Base-by-base conservation (phyloP, 441 rosid species). In the Syzygium syzygioides region DNA sequence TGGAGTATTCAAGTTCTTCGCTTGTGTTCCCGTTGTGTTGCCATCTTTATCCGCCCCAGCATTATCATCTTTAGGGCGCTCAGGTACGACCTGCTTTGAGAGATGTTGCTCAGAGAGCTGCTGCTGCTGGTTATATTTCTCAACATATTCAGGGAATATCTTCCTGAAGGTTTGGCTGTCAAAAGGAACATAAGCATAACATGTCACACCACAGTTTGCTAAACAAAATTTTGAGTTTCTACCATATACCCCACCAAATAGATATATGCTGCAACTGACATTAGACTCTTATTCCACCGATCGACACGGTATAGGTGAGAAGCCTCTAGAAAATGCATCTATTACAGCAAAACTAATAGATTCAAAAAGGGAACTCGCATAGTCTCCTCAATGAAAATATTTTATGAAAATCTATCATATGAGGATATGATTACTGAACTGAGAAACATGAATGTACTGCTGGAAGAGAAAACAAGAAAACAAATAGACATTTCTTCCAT, bases 71-170 rank as follows among this genome's bases (percentile, higher is more conserved):
- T 92, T 91, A 25, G 93, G 88, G 26, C 88, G 91, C 90, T 92
- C 95, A 14, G 92, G 57, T 79, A 91, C 57, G 14, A 80, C 91
- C 90, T 90, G 94, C 90, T 93, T 93, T 5, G 93, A 87, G 68
- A 87, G 90, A 87, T 88, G 89, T 92, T 94, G 94, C 94, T 94
- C 96, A 19, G 94, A 88, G 34, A 90, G 90, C 91, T 93, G 97
- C 91, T 93, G 97, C 91, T 92, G 96, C 93, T 96, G 92, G 89
- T 95, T 94, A 88, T 94, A 92, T 91, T 94, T 96, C 91, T 97
- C 99, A 14, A 97, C 97, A 30, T 95, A 95, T 92, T 98, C 99
- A 0, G 99, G 99, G 89, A 98, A 98, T 91, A 98, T 91, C 91
- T 96, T 97, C 90, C 96, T 93, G 91, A 98, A 98, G 68, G 97